Conservation (phyloP, 805 yeast genomes). For the Saccharomycopsis sp. region DNA sequence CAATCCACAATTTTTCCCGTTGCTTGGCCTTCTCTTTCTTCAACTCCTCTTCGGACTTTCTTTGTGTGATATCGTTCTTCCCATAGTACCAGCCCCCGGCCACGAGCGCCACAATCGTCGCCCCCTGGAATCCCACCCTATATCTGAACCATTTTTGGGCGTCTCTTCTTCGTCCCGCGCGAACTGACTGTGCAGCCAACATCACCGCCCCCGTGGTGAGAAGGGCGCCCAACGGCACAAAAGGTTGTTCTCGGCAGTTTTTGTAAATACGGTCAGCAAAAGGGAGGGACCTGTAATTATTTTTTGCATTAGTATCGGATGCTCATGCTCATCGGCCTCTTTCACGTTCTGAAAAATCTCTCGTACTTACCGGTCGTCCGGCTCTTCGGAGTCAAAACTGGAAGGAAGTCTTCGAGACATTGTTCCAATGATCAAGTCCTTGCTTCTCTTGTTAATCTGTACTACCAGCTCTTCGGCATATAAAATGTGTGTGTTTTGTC, state of each 20-base stretch:
- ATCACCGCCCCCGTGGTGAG: slow-evolving; percentile 75
- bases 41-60: slow-evolving; percentile 50
- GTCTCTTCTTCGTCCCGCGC: slow-evolving; percentile 58
- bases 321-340: too few relatives aligned
- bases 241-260: slow-evolving; percentile 76
- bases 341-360: too few relatives aligned
- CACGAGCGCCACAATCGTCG: slow-evolving; percentile 73
- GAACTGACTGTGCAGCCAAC: slow-evolving; percentile 68
- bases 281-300: too few relatives aligned
- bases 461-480: too few relatives aligned
- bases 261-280: slow-evolving; percentile 48
- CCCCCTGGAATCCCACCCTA: slow-evolving; percentile 81
- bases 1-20: slow-evolving; percentile 73
- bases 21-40: slow-evolving; percentile 70
- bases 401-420: slow-evolving; percentile 2
- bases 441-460: too few relatives aligned
- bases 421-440: too few relatives aligned
- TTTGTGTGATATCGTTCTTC: slow-evolving; percentile 25
- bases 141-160: slow-evolving; percentile 86
- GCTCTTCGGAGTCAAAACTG: slow-evolving; percentile 1
- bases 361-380: slow-evolving; percentile 4
- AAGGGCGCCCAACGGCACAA: slow-evolving; percentile 76
- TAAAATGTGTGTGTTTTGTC: too few relatives aligned
- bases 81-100: slow-evolving; percentile 72
- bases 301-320: too few relatives aligned